These are phyloP conservation scores for Citrullus colocynthis DNA, from an alignment of 306 rosid genomes.

Conservation along the genomic window DNA sequence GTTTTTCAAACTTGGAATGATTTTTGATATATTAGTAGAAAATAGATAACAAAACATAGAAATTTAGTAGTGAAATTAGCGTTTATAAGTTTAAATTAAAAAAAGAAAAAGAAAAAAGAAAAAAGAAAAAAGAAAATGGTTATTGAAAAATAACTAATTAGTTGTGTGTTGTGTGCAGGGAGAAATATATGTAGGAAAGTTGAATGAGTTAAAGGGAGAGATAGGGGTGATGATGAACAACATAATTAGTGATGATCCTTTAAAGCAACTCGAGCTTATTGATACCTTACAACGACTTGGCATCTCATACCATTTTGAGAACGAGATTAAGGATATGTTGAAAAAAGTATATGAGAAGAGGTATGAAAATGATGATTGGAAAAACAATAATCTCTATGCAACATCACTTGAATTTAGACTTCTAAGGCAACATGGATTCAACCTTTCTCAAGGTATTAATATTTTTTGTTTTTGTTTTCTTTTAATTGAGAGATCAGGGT, in stretches of 20 bases:
- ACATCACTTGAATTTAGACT: conserved; percentile 7
- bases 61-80: too few relatives aligned
- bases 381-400: not conserved
- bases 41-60: too few relatives aligned
- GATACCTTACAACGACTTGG: not conserved
- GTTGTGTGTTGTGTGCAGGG: not conserved
- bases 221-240: not conserved
- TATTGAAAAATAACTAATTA: not conserved
- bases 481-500: too few relatives aligned
- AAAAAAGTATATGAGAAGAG: not conserved
- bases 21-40: too few relatives aligned
- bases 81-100: too few relatives aligned
- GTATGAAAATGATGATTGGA: not conserved
- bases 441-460: not conserved
- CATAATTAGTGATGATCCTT: not conserved
- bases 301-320: not conserved
- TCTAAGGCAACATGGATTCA: not conserved
- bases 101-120: too few relatives aligned
- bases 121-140: too few relatives aligned
- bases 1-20: too few relatives aligned
- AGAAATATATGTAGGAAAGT: not conserved
- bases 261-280: not conserved
- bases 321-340: conserved; percentile 1
- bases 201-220: not conserved
- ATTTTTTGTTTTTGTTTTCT: too few relatives aligned